Conservation (phyloP, 768 basidiomycete genomes). For the Psilocybe tampanensis region DNA sequence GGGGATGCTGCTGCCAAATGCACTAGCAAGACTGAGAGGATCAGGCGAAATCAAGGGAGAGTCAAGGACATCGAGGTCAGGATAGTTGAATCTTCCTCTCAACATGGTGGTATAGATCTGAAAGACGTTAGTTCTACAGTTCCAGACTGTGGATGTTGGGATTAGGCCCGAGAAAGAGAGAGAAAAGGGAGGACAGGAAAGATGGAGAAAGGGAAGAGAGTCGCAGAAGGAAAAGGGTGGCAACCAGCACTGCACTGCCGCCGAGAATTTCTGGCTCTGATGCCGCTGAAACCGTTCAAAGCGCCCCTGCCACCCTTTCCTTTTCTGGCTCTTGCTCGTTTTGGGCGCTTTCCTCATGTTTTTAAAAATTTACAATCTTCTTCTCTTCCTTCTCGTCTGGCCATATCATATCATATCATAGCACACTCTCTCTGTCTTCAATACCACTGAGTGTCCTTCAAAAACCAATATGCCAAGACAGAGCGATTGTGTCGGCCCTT, state of each 20-base stretch:
- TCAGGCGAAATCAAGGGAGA: conserved; percentile 38
- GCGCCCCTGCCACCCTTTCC: background rate
- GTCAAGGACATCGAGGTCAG: conserved; percentile 41
- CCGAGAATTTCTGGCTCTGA: background rate
- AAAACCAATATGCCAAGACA: too few species aligned
- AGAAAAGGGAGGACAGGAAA: conserved; percentile 2
- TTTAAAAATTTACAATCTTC: background rate
- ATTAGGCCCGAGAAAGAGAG: background rate
- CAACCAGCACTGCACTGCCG: conserved; percentile 12
- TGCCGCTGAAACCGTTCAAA: conserved; percentile 9
- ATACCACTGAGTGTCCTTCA: too few species aligned
- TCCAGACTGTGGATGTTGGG: conserved; percentile 27
- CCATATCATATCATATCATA: background rate
- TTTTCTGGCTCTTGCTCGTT: conserved; percentile 2
- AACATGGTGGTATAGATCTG: conserved; percentile 25
- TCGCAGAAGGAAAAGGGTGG: conserved; percentile 1
- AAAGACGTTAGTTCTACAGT: conserved; percentile 24
- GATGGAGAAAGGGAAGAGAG: conserved; percentile 6
- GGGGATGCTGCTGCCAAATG: conserved; percentile 29
- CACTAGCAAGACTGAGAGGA: conserved; percentile 24
- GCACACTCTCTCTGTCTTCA: too few species aligned
- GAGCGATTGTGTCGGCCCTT: too few species aligned
- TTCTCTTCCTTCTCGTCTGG: background rate
- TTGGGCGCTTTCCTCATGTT: conserved; percentile 3
- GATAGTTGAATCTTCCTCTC: conserved; percentile 29